These are phyloP conservation scores for Vitis hybrid DNA, from an alignment of 177 flowering plant genomes.

Conservation along the genomic window DNA sequence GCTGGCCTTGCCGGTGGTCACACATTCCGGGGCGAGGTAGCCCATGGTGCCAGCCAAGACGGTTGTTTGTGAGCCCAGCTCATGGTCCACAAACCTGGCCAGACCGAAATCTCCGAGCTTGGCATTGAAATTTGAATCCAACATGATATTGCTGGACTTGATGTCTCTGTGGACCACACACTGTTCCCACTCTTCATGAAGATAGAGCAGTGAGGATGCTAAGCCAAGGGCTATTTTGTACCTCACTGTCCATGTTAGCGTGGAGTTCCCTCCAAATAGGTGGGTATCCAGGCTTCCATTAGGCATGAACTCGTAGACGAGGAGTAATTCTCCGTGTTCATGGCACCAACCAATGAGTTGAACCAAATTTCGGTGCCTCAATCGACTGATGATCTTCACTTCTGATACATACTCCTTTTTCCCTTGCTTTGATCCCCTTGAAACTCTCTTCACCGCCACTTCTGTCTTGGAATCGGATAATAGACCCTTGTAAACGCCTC, in stretches of 20 bases:
- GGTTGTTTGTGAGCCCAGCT: constrained; percentile 36
- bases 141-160: constrained; percentile 56
- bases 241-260: constrained; percentile 39
- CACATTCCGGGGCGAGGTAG: constrained; percentile 52
- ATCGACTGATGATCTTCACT: constrained; percentile 45
- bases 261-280: constrained; percentile 25
- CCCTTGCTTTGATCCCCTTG: constrained; percentile 46
- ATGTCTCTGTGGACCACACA: constrained; percentile 58
- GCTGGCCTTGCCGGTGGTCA: constrained; percentile 42
- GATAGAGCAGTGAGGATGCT: constrained; percentile 46
- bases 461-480: constrained; percentile 20
- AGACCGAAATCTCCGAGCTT: constrained; percentile 60
- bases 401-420: constrained; percentile 47
- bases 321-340: constrained; percentile 32
- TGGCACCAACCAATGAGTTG: constrained; percentile 61
- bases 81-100: constrained; percentile 50
- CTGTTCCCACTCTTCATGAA: constrained; percentile 61
- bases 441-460: constrained; percentile 39
- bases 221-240: constrained; percentile 42
- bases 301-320: constrained; percentile 54
- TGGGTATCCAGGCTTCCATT: constrained; percentile 56
- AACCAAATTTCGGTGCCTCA: constrained; percentile 50
- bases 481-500: constrained; percentile 43
- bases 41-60: constrained; percentile 51
- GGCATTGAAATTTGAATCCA: constrained; percentile 47